Evolutionary conservation across 257 asterid genomes (phyloP).

Genomic region (Osmanthus fragrans): DNA sequence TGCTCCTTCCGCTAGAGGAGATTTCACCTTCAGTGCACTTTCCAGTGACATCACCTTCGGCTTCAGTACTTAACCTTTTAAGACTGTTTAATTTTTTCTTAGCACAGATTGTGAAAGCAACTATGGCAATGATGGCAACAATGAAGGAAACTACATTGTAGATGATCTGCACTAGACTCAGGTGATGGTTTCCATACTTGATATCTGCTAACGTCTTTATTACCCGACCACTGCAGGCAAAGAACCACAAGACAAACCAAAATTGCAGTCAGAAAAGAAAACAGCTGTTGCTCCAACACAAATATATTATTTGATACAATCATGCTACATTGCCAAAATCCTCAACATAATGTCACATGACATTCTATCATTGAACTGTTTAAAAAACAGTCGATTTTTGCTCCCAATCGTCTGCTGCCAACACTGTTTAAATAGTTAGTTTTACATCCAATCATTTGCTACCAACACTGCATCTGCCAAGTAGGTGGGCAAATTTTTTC

Average conservation of each 20-base stretch:
- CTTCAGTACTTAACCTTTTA: conserved; percentile 34
- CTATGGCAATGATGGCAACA: conserved; percentile 55
- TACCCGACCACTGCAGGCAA: conserved; percentile 73
- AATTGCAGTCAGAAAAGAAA: conserved; percentile 13
- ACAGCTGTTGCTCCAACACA: background rate
- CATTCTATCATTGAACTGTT: no score
- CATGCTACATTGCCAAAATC: no score
- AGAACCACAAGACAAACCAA: conserved; percentile 16
- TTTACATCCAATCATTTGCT: no score
- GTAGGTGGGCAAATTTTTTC: no score
- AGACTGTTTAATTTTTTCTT: conserved; percentile 59
- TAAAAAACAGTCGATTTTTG: no score
- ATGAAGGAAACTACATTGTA: conserved; percentile 71
- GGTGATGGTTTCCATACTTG: conserved; percentile 66
- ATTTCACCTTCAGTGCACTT: conserved; percentile 15
- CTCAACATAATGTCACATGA: no score
- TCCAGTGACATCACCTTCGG: conserved; percentile 29
- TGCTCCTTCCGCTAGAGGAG: conserved; percentile 8
- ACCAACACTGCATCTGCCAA: no score
- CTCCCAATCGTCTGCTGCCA: no score
- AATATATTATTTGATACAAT: background rate
- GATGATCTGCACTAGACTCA: conserved; percentile 68
- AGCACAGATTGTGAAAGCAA: conserved; percentile 69
- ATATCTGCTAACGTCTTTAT: conserved; percentile 81
- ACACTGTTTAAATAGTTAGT: no score